Evolutionary conservation across 768 basidiomycete genomes (phyloP).

Genomic region (Astraeus odoratus): DNA sequence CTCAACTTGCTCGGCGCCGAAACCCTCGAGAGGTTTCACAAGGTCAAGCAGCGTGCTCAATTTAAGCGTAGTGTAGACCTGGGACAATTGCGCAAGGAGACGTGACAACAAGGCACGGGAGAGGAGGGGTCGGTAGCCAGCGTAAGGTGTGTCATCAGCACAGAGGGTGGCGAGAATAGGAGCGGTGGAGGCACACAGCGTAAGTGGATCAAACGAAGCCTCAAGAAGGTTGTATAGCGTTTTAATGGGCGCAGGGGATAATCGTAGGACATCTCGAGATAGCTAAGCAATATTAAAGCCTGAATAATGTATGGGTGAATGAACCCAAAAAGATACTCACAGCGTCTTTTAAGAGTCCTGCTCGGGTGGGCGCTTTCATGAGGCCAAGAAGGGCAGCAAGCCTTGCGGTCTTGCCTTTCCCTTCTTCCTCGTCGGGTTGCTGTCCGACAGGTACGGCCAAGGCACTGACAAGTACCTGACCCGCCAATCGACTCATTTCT

Average conservation of each 20-base stretch:
- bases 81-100: slow-evolving; percentile 82
- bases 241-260: slow-evolving; percentile 67
- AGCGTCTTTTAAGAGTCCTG: slow-evolving; percentile 82
- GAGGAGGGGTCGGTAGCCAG: slow-evolving; percentile 83
- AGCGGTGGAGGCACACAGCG: slow-evolving; percentile 69
- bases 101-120: slow-evolving; percentile 88
- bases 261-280: slow-evolving; percentile 74
- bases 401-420: slow-evolving; percentile 64
- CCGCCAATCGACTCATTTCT: slow-evolving; percentile 74
- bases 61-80: slow-evolving; percentile 86
- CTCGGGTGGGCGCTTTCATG: slow-evolving; percentile 74
- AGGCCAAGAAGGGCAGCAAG: slow-evolving; percentile 84
- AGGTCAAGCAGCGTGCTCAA: slow-evolving; percentile 72
- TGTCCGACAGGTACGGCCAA: slow-evolving; percentile 85
- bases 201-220: slow-evolving; percentile 88
- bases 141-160: slow-evolving; percentile 41
- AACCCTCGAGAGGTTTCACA: slow-evolving; percentile 62
- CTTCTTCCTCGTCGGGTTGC: slow-evolving; percentile 44
- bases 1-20: slow-evolving; percentile 70
- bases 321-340: slow-evolving; percentile 38
- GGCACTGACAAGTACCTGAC: slow-evolving; percentile 87
- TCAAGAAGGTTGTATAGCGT: slow-evolving; percentile 84
- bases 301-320: background rate
- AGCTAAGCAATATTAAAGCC: slow-evolving; percentile 39
- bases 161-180: slow-evolving; percentile 65